Conservation (phyloP, 495 filamentous ascomycete genomes). For the Xanthoparmelia taractica region DNA sequence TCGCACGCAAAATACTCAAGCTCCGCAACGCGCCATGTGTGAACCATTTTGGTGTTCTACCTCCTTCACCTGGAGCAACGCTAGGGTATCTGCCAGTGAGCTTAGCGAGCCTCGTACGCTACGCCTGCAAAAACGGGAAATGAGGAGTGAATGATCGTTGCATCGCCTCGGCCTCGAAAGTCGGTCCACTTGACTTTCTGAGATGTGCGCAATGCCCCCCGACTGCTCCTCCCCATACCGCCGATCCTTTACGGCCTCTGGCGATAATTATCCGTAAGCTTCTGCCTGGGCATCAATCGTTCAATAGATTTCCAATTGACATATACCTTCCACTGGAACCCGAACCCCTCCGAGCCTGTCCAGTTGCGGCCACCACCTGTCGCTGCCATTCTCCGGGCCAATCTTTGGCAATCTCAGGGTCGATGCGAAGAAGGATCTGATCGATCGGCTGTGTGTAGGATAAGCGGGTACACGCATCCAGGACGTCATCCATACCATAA, state of each 20-base stretch:
- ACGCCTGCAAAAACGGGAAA: background rate
- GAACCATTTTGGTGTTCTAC: background rate
- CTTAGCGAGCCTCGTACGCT: background rate
- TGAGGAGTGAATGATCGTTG: background rate
- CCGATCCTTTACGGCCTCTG: background rate
- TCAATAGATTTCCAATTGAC: constrained; percentile 14
- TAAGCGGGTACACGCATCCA: constrained; percentile 26
- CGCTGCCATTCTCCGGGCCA: constrained; percentile 14
- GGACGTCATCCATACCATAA: constrained; percentile 24
- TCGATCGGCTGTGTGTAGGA: constrained; percentile 23
- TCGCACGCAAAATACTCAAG: background rate
- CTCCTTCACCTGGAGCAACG: background rate
- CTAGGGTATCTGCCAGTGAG: background rate
- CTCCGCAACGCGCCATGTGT: background rate
- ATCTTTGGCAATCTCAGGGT: constrained; percentile 15
- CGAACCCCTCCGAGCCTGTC: constrained; percentile 7
- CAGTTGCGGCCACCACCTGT: background rate
- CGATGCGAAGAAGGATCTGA: constrained; percentile 18
- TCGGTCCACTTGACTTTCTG: background rate
- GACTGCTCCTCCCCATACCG: background rate
- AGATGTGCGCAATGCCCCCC: background rate
- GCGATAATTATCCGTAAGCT: background rate
- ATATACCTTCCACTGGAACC: constrained; percentile 12
- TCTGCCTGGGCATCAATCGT: constrained; percentile 8
- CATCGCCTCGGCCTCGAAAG: background rate